Evolutionary conservation across 306 rosid genomes (phyloP), one percentile per base, ranked within the genome.

Genomic region (Trifolium pratense): DNA sequence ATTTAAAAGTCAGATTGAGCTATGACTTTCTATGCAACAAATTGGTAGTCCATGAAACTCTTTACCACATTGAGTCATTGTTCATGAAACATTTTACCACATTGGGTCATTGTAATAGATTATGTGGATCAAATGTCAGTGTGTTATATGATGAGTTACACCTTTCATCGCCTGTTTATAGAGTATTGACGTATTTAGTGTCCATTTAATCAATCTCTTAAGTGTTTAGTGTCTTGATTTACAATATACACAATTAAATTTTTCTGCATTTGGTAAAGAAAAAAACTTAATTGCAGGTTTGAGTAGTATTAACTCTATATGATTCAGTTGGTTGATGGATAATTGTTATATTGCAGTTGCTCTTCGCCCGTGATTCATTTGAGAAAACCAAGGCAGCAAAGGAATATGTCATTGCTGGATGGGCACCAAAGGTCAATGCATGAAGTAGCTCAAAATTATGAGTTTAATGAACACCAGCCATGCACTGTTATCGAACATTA

Each of bases 381-480:
- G 17, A 73, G 90, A 92, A 86, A 82, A 95, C 97, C 46, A 86
- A 75, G 78, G 51, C 89, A 10, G 76, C 77, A 18, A 70, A 85
- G 64, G 83, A 95, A 34, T 40, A 87, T 57, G 75, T 95, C 3
- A 86, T 92, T 73, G 96, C 99, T 7, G 97, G 97, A 74, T 94
- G 99, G 99, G 85, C 60, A 42, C 88, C 91, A 3, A 95, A 95
- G 83, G 97, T 95, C 58, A 90, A 91, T 82, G 79, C 96, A 56
- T 90, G 90, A 89, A 85, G 65, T 53, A 59, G 74, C 77, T 79
- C 58, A 18, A 75, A 78, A 42, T 18, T 75, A 55, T 79, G 71
- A 74, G 73, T 40, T 25, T 37, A 61, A 52, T 70, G 62, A 79
- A 48, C 36, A 13, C 57, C 8, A 52, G 60, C 9, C 46, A n/a